These are phyloP conservation scores for Dentipellis fragilis DNA, from an alignment of 768 basidiomycete species.

Conservation along the genomic window DNA sequence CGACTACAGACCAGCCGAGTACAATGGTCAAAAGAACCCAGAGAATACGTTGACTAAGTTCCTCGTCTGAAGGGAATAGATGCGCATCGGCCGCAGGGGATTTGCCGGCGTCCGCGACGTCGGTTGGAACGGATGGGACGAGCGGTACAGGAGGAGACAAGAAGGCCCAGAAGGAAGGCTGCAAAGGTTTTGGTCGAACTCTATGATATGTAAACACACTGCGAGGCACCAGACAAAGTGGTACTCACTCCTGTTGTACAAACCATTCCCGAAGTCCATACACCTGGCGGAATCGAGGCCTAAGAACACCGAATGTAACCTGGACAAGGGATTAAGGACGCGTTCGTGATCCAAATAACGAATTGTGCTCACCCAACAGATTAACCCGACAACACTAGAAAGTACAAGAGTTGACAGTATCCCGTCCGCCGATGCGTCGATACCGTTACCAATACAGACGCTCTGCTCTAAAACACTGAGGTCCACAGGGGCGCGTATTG, in stretches of 20 bases:
- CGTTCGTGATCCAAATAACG: not conserved
- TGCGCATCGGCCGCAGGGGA: conserved; percentile 39
- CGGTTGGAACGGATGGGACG: conserved; percentile 45
- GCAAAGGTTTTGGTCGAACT: conserved; percentile 52
- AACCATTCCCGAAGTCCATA: conserved; percentile 76
- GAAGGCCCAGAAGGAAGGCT: conserved; percentile 53
- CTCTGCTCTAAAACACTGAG: conserved; percentile 18
- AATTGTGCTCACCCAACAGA: conserved; percentile 50
- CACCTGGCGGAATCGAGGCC: conserved; percentile 62
- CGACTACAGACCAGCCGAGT: conserved; percentile 58
- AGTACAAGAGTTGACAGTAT: conserved; percentile 48
- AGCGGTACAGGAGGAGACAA: conserved; percentile 62
- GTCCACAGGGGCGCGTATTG: conserved; percentile 9
- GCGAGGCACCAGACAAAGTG: not conserved
- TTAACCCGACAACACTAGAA: conserved; percentile 48
- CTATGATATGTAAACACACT: conserved; percentile 25
- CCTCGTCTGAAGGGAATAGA: conserved; percentile 66
- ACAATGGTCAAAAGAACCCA: conserved; percentile 57
- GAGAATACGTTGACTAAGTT: conserved; percentile 60
- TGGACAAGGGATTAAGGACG: conserved; percentile 17
- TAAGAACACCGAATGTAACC: conserved; percentile 57
- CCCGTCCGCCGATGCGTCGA: conserved; percentile 56
- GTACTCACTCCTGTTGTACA: conserved; percentile 52
- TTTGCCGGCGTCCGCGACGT: conserved; percentile 45
- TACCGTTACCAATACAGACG: conserved; percentile 54